phyloP scores from a whole-genome alignment of 2,329 filamentous ascomycete species.

The Aspergillus ochraceoroseus region DNA sequence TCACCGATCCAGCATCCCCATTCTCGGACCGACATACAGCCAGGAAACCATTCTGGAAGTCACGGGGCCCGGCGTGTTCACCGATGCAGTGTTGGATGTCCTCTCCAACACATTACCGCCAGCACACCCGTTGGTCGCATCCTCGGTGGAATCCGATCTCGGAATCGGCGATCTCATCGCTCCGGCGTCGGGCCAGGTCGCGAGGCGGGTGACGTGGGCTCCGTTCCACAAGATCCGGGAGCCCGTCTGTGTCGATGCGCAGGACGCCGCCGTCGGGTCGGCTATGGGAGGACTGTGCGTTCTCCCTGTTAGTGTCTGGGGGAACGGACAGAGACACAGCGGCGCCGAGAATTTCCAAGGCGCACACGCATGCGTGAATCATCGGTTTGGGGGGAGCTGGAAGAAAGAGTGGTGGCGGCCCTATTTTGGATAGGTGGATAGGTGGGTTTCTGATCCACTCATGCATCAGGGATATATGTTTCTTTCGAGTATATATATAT shows the following conservation, averaged over 20 bases:
- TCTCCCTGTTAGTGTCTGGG: slow-evolving; percentile 65
- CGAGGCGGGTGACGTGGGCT: slow-evolving; percentile 33
- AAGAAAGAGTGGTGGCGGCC: slow-evolving; percentile 32
- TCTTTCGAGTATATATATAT: no score
- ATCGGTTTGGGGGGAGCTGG: slow-evolving; percentile 34
- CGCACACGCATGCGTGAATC: slow-evolving; percentile 32
- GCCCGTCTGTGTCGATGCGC: slow-evolving; percentile 26
- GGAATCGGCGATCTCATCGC: slow-evolving; percentile 23
- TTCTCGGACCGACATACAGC: slow-evolving; percentile 22
- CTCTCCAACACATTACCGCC: slow-evolving; percentile 28
- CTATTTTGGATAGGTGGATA: slow-evolving; percentile 28
- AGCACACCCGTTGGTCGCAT: slow-evolving; percentile 24
- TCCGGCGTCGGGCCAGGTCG: slow-evolving; percentile 2
- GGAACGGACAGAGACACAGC: slow-evolving; percentile 36
- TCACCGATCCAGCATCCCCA: slow-evolving; percentile 13
- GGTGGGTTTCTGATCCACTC: no score
- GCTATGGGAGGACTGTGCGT: slow-evolving; percentile 81
- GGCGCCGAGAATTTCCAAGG: slow-evolving; percentile 27
- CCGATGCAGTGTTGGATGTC: slow-evolving; percentile 32
- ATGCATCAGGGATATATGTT: no score
- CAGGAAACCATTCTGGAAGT: slow-evolving; percentile 30
- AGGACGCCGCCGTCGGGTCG: slow-evolving; percentile 41
- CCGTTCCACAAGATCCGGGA: slow-evolving; percentile 30
- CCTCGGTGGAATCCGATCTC: slow-evolving; percentile 24
- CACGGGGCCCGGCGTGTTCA: slow-evolving; percentile 35